Evolutionary conservation across 176 grass and related monocot genomes (phyloP), one percentile per base, ranked within the genome.

Genomic region (Hyparrhenia diplandra): DNA sequence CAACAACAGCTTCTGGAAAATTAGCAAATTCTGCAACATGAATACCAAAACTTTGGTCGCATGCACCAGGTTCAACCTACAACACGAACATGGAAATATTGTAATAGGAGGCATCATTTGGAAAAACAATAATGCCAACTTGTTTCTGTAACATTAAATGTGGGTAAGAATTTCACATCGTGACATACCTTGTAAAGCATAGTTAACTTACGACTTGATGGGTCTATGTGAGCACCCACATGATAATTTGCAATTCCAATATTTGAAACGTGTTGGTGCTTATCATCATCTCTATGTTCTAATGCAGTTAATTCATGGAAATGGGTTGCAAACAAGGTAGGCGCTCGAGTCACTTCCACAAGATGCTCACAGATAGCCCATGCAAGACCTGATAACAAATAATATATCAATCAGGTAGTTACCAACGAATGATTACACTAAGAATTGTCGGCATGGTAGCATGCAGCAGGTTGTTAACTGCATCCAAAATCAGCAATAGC

Each of bases 351-450:
- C 81, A 94, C 92, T 82, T 94, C 90, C 73, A 98, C 90, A 85
- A 98, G 92, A 84, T 98, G 92, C 82, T 98, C 95, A 84, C 92
- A 98, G 51, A 98, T 98, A 70, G 95, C 95, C 95, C 95, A 98
- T 80, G 95, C 95, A 59, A 98, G 88, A 77, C 95, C 95, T 98
- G 79, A 83, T 84, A 42, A 69, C 61, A 78, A 52, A 49, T 24
- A 52, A 31, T 72, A 35, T 37, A 61, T 46, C 70, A 78, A 69
- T 75, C 31, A 41, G 36, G 32, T 70, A 41, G 36, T 69, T 25
- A 70, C 39, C 37, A 32, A 32, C 36, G 11, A 70, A 16, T 28
- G 39, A 16, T 27, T 31, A 74, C 3, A 76, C 13, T 10, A 57
- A 60, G 6, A 36, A 59, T 76, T 61, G 32, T 61, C 14, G 2